A percentile compares a stretch with the other conserved stretches of the same genome.
Evolutionary conservation across 2,329 filamentous ascomycete species (phyloP).

Genomic region (Rhynchosporium secalis): DNA sequence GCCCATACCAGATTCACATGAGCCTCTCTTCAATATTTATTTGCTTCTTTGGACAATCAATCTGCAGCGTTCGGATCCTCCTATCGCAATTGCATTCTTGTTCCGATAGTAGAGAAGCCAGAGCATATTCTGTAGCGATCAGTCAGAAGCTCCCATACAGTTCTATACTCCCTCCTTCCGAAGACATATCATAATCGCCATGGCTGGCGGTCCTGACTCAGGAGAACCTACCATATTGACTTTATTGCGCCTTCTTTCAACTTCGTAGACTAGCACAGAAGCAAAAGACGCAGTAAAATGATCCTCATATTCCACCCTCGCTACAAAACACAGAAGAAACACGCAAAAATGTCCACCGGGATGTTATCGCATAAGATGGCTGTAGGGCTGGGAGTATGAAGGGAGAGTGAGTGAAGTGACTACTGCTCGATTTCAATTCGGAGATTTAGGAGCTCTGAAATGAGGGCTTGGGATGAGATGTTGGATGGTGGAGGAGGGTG

Average conservation of each 20-base stretch:
- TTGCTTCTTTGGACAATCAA: too few relatives aligned
- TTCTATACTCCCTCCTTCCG: background rate
- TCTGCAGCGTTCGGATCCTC: too few relatives aligned
- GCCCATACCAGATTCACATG: too few relatives aligned
- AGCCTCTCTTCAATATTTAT: too few relatives aligned
- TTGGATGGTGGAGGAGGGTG: too few relatives aligned
- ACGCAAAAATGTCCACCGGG: conserved; percentile 43
- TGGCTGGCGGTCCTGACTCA: background rate
- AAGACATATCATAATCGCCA: background rate
- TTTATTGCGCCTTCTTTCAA: background rate
- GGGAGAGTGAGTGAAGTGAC: conserved; percentile 35
- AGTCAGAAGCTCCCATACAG: background rate
- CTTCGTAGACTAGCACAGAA: conserved; percentile 43
- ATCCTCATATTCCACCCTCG: conserved; percentile 47
- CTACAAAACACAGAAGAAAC: conserved; percentile 42
- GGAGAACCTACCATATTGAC: background rate
- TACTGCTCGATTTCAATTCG: too few relatives aligned
- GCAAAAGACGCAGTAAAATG: conserved; percentile 45
- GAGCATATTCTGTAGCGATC: background rate
- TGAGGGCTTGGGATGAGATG: too few relatives aligned
- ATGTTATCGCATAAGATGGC: conserved; percentile 40
- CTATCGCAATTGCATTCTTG: too few relatives aligned
- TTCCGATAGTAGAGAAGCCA: background rate
- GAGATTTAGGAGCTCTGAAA: too few relatives aligned
- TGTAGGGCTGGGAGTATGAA: conserved; percentile 42